Evolutionary conservation across 140 eudicot species (phyloP).

Genomic region (Anethum foeniculum): DNA sequence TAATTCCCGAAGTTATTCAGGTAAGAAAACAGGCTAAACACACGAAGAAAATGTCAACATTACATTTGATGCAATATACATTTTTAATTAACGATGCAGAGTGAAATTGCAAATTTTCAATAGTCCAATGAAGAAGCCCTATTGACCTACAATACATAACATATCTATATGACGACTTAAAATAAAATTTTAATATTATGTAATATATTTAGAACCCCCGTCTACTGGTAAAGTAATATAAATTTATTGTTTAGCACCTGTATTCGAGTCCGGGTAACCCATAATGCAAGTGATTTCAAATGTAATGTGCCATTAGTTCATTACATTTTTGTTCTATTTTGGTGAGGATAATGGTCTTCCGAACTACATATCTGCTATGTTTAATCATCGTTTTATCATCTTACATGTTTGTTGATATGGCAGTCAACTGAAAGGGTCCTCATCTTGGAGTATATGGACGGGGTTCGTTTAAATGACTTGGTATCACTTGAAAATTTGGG

Average conservation of each 20-base stretch:
- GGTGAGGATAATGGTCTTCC: background rate
- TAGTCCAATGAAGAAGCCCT: background rate
- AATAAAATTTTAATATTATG: background rate
- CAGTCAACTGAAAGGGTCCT: conserved; percentile 92
- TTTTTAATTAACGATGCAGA: background rate
- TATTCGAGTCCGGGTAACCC: too few species aligned
- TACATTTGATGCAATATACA: background rate
- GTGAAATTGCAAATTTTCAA: background rate
- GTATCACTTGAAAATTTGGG: conserved; percentile 67
- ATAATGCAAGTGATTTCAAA: background rate
- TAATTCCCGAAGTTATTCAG: conserved; percentile 92
- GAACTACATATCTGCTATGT: background rate
- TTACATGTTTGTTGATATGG: conserved; percentile 19
- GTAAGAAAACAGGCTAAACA: conserved; percentile 21
- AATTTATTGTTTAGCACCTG: too few species aligned
- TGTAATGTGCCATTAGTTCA: background rate
- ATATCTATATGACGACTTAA: background rate
- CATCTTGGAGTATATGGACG: conserved; percentile 90
- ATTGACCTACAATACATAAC: background rate
- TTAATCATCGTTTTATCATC: background rate
- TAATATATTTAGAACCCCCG: background rate
- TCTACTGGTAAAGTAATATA: background rate
- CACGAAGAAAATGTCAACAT: background rate
- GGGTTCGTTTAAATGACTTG: conserved; percentile 77
- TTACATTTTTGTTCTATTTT: background rate